Conservation (phyloP, 2,329 filamentous ascomycete species). For the Ascochyta pisi region DNA sequence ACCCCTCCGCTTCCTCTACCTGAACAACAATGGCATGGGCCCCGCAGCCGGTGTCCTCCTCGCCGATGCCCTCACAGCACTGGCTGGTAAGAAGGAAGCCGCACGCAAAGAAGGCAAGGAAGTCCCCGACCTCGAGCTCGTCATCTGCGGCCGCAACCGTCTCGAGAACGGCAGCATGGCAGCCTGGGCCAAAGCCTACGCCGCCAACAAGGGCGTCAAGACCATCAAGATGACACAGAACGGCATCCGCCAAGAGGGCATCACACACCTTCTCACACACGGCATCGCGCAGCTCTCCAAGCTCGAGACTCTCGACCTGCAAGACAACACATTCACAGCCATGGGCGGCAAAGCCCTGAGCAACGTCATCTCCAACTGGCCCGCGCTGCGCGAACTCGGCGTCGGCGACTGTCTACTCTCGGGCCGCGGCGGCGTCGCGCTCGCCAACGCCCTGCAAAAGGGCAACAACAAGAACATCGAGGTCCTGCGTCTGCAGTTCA, state of each 20-base stretch:
- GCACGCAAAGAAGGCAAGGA: conserved; percentile 74
- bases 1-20: conserved; percentile 89
- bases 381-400: conserved; percentile 78
- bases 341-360: conserved; percentile 80
- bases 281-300: conserved; percentile 74
- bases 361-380: conserved; percentile 76
- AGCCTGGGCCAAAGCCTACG: conserved; percentile 89
- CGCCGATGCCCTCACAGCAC: conserved; percentile 81
- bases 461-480: conserved; percentile 82
- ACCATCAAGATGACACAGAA: conserved; percentile 98
- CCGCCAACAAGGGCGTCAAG: conserved; percentile 79
- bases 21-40: conserved; percentile 98
- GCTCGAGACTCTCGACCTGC: conserved; percentile 82
- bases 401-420: conserved; percentile 88
- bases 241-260: conserved; percentile 93
- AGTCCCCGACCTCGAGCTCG: conserved; percentile 88
- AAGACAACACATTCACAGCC: conserved; percentile 96
- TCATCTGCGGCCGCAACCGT: conserved; percentile 94
- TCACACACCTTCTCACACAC: conserved; percentile 77
- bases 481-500: conserved; percentile 85
- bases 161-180: conserved; percentile 96
- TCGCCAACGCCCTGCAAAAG: conserved; percentile 75
- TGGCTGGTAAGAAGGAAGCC: conserved; percentile 83
- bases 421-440: conserved; percentile 74
- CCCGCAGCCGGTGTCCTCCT: conserved; percentile 89